Evolutionary conservation across 768 basidiomycete genomes (phyloP).

Genomic region (Rickenella mellea): DNA sequence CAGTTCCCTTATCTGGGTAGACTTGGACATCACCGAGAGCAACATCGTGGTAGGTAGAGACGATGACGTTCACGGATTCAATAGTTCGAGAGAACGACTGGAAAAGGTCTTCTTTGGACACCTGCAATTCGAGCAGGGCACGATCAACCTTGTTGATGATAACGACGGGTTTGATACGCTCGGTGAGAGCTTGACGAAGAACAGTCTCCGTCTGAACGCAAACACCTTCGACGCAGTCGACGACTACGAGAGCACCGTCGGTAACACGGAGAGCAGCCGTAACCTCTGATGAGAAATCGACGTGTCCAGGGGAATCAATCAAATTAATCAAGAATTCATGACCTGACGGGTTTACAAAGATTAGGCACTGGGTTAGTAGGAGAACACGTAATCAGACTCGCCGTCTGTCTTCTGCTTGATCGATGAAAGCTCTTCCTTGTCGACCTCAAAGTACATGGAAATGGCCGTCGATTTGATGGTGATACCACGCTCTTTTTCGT

Average conservation of each 20-base stretch:
- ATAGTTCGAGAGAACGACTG: slow-evolving; percentile 97
- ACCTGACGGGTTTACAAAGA: slow-evolving; percentile 33
- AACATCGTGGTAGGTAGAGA: slow-evolving; percentile 92
- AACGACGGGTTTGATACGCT: slow-evolving; percentile 99
- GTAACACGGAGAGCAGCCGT: slow-evolving; percentile 99
- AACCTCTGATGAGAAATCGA: slow-evolving; percentile 99
- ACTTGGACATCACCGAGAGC: slow-evolving; percentile 98
- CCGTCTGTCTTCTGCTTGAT: slow-evolving; percentile 95
- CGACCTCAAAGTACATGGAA: slow-evolving; percentile 97
- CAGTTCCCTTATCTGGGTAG: slow-evolving; percentile 95
- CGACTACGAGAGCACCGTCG: slow-evolving; percentile 98
- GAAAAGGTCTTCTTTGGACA: slow-evolving; percentile 92
- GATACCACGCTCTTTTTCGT: slow-evolving; percentile 99
- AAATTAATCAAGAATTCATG: slow-evolving; percentile 99
- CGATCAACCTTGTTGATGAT: slow-evolving; percentile 99
- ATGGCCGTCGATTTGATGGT: slow-evolving; percentile 99
- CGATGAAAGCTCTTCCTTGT: slow-evolving; percentile 74
- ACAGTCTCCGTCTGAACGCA: slow-evolving; percentile 99
- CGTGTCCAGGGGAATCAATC: slow-evolving; percentile 99
- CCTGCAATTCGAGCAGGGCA: slow-evolving; percentile 96
- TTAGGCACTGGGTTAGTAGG: slow-evolving; percentile 6
- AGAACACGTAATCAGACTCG: slow-evolving; percentile 23
- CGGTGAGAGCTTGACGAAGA: slow-evolving; percentile 89
- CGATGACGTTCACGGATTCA: slow-evolving; percentile 96
- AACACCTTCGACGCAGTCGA: slow-evolving; percentile 99